Conservation (phyloP, 306 rosid genomes). For the Inga leiocalycina region DNA sequence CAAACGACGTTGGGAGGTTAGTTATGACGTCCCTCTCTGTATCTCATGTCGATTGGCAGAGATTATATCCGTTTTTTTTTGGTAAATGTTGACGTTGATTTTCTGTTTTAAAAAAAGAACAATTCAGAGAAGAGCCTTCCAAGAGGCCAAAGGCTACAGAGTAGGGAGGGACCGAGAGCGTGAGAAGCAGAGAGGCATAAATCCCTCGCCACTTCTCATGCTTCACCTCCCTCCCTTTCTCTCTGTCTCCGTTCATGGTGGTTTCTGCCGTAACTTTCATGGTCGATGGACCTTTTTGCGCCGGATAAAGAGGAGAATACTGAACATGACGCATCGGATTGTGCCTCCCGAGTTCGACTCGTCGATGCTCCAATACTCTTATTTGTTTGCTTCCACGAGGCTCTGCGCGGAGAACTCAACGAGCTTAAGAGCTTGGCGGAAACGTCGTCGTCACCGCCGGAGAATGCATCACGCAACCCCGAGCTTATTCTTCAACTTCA, state of each 20-base stretch:
- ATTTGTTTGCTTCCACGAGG: conserved; percentile 72
- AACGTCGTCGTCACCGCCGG: conserved; percentile 53
- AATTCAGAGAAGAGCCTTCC: background rate
- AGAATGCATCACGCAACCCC: conserved; percentile 27
- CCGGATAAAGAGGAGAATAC: conserved; percentile 33
- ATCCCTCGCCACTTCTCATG: conserved; percentile 32
- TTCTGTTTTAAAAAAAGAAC: background rate
- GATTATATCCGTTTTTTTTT: background rate
- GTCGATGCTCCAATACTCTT: conserved; percentile 66
- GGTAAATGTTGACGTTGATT: background rate
- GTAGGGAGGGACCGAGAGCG: background rate
- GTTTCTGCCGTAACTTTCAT: conserved; percentile 29
- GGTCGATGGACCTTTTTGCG: conserved; percentile 57
- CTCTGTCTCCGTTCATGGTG: conserved; percentile 61
- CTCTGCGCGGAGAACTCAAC: conserved; percentile 69
- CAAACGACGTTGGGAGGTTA: conserved; percentile 30
- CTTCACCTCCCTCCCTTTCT: conserved; percentile 34
- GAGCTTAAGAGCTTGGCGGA: conserved; percentile 47
- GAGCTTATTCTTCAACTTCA: conserved; percentile 50
- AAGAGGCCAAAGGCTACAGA: conserved; percentile 1
- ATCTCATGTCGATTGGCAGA: background rate
- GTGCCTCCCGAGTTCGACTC: conserved; percentile 33
- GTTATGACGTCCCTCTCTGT: conserved; percentile 39
- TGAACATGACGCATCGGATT: conserved; percentile 31
- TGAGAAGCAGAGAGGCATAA: conserved; percentile 35